Conservation (phyloP, 1,284 basidiomycete genomes). For the Stygiomarasmius scandens region DNA sequence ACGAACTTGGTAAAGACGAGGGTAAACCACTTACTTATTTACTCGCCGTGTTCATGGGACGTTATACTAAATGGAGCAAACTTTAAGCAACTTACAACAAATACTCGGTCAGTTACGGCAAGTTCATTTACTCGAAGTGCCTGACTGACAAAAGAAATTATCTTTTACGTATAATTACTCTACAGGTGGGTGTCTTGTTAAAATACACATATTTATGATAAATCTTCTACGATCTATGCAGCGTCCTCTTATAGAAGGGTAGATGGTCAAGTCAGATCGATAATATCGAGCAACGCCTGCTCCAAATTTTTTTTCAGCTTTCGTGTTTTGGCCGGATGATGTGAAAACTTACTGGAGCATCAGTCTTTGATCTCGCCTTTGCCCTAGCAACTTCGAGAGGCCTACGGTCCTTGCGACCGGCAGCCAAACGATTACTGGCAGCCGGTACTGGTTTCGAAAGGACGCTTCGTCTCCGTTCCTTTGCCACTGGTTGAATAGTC, state of each 20-base stretch:
- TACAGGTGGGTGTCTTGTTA: too few relatives aligned
- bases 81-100: too few relatives aligned
- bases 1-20: not conserved
- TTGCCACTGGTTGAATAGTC: too few relatives aligned
- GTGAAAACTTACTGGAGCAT: not conserved
- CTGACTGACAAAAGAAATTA: too few relatives aligned
- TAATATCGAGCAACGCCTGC: not conserved
- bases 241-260: too few relatives aligned
- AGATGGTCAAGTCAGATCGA: slow-evolving; percentile 7
- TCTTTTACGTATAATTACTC: too few relatives aligned
- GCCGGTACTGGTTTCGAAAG: not conserved
- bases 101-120: too few relatives aligned
- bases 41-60: not conserved
- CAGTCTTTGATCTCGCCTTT: not conserved
- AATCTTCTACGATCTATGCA: too few relatives aligned
- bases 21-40: not conserved
- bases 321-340: too few relatives aligned
- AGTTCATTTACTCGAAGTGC: too few relatives aligned
- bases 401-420: not conserved
- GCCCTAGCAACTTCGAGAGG: not conserved
- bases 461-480: not conserved
- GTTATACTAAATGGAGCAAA: too few relatives aligned
- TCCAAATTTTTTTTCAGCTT: not conserved
- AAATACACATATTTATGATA: too few relatives aligned
- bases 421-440: not conserved